Conservation (phyloP, 805 yeast species). For the Candida corydali region DNA sequence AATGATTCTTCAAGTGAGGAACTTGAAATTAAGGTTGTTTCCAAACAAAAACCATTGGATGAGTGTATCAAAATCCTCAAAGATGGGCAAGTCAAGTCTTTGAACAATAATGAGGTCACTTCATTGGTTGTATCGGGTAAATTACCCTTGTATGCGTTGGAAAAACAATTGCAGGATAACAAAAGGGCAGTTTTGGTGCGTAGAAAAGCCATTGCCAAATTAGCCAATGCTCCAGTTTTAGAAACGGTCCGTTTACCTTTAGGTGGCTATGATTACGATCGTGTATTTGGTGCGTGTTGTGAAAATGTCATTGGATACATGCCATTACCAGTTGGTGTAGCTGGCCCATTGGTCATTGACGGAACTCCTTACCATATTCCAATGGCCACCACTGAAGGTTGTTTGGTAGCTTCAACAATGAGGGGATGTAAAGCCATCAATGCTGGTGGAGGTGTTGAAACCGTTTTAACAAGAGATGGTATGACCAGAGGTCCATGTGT, state of each 20-base stretch:
- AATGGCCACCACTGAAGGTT: constrained; percentile 99
- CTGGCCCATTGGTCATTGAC: constrained; percentile 93
- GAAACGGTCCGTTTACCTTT: constrained; percentile 73
- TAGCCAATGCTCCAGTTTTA: constrained; percentile 79
- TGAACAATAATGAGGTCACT: constrained; percentile 71
- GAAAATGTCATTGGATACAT: constrained; percentile 96
- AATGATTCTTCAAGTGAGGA: constrained; percentile 21
- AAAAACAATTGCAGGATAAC: constrained; percentile 83
- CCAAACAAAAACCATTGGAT: constrained; percentile 47
- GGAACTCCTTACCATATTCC: constrained; percentile 88
- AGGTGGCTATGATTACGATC: constrained; percentile 80
- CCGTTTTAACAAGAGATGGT: constrained; percentile 92
- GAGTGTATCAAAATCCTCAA: constrained; percentile 61
- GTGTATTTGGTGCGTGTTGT: constrained; percentile 98
- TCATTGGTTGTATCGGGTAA: constrained; percentile 69
- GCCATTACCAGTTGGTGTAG: constrained; percentile 97
- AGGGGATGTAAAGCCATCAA: constrained; percentile 98
- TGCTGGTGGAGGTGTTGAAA: constrained; percentile 92
- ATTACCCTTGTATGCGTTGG: constrained; percentile 89
- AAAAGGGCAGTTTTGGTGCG: constrained; percentile 92
- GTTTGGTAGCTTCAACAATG: constrained; percentile 97
- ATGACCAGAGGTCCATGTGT: constrained; percentile 99
- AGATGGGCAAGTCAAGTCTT: constrained; percentile 63
- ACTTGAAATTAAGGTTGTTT: constrained; percentile 19
- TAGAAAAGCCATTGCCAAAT: constrained; percentile 82